A percentile compares a stretch with the other conserved stretches of the same genome.
Conservation (phyloP, 2,329 filamentous ascomycete species). For the Curvularia lunata region DNA sequence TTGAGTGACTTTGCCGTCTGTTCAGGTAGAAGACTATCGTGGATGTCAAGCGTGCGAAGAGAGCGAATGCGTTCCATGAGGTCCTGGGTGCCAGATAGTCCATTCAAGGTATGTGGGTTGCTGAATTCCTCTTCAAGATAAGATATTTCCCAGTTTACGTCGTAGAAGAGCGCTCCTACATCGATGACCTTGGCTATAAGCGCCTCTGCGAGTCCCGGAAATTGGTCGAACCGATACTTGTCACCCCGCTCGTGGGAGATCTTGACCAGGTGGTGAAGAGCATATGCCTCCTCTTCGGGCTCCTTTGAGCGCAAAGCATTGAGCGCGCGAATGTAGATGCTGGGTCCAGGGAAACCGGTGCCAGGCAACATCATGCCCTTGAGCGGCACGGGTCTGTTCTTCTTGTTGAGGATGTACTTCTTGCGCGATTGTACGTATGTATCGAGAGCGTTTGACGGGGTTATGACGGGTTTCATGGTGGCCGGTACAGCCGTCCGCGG, state of each 20-base stretch:
- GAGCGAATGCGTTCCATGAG: constrained; percentile 73
- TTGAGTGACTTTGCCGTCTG: constrained; percentile 74
- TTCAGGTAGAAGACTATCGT: constrained; percentile 73
- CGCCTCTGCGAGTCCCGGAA: constrained; percentile 85
- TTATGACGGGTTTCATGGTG: constrained; percentile 74
- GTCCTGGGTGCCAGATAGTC: constrained; percentile 70
- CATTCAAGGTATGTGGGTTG: constrained; percentile 64
- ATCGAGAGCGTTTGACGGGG: constrained; percentile 74
- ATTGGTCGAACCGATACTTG: constrained; percentile 94
- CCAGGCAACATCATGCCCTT: constrained; percentile 67
- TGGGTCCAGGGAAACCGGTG: constrained; percentile 75
- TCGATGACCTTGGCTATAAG: constrained; percentile 84
- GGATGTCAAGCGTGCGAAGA: constrained; percentile 64
- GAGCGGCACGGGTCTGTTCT: constrained; percentile 48
- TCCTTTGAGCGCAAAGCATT: constrained; percentile 82
- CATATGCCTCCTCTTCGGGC: constrained; percentile 85
- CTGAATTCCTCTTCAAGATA: constrained; percentile 64
- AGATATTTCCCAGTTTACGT: constrained; percentile 79
- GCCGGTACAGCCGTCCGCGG: constrained; percentile 68
- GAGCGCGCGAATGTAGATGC: constrained; percentile 89
- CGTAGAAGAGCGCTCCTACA: constrained; percentile 78
- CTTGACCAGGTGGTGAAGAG: constrained; percentile 89
- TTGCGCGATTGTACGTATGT: constrained; percentile 68
- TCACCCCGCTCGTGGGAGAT: constrained; percentile 94
- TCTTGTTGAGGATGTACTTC: constrained; percentile 56